phyloP scores from a whole-genome alignment of 257 asterid genomes.

The Solanum medicagineum region DNA sequence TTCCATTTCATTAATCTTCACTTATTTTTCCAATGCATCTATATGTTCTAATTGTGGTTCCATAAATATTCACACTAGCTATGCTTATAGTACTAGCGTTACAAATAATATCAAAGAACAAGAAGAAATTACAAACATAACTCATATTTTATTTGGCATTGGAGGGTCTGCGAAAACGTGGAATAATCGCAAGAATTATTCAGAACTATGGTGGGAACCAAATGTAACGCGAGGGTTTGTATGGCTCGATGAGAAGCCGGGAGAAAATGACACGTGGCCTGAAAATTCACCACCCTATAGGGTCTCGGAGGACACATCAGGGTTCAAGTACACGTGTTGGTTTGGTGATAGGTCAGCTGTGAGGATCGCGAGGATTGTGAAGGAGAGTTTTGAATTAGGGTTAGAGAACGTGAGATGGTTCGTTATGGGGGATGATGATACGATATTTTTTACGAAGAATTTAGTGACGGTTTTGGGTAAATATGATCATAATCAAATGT shows the following conservation, averaged over 20 bases:
- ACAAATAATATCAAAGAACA: background rate
- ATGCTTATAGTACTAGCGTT: background rate
- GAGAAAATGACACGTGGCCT: conserved; percentile 18
- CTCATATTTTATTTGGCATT: conserved; percentile 69
- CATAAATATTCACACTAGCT: background rate
- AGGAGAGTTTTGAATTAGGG: conserved; percentile 52
- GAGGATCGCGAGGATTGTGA: conserved; percentile 60
- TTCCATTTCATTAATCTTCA: conserved; percentile 23
- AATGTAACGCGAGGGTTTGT: conserved; percentile 59
- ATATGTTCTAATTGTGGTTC: conserved; percentile 15
- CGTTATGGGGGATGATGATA: conserved; percentile 93
- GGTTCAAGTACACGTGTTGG: conserved; percentile 41
- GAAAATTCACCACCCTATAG: conserved; percentile 35
- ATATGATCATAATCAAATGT: conserved; percentile 59
- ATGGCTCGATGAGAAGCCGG: conserved; percentile 55
- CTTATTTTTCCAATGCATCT: conserved; percentile 20
- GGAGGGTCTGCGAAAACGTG: conserved; percentile 78
- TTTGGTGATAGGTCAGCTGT: conserved; percentile 58
- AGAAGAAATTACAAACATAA: conserved; percentile 20
- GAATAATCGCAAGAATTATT: conserved; percentile 50
- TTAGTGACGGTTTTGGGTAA: conserved; percentile 34
- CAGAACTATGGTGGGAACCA: conserved; percentile 83
- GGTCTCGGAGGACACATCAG: conserved; percentile 40
- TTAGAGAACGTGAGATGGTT: conserved; percentile 63
- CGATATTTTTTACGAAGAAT: conserved; percentile 67